Evolutionary conservation across 2,329 filamentous ascomycete species (phyloP).

Genomic region (Curvularia lunata): DNA sequence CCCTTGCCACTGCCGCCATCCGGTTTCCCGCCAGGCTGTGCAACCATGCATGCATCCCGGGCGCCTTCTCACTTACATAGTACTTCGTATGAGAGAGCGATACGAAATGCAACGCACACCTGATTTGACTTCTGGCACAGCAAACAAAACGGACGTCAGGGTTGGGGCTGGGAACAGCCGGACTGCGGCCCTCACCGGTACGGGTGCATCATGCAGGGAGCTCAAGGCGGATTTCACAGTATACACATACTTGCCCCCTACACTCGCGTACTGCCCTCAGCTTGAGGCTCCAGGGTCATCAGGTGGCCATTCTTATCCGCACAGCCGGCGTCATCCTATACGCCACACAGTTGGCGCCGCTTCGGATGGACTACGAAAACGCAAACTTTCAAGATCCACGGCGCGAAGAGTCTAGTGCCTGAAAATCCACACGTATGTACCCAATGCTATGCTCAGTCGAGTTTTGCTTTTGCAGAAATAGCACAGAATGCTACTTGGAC

Average conservation of each 20-base stretch:
- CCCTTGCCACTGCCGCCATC: background rate
- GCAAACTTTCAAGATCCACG: constrained; percentile 8
- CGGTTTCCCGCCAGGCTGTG: background rate
- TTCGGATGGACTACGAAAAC: constrained; percentile 8
- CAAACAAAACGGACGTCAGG: background rate
- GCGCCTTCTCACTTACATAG: background rate
- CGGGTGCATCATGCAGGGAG: constrained; percentile 3
- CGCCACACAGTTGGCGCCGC: constrained; percentile 21
- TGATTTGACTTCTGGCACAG: constrained; percentile 2
- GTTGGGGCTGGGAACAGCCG: constrained; percentile 2
- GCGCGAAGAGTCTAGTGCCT: background rate
- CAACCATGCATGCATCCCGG: background rate
- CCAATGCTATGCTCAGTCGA: background rate
- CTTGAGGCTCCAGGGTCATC: constrained; percentile 23
- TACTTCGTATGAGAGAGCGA: background rate
- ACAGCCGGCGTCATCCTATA: constrained; percentile 24
- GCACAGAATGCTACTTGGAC: background rate
- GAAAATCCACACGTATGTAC: background rate
- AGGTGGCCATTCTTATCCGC: constrained; percentile 25
- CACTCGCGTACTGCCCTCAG: constrained; percentile 12
- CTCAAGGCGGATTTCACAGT: constrained; percentile 19
- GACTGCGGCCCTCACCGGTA: constrained; percentile 16
- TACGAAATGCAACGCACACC: constrained; percentile 2
- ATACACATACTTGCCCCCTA: background rate
- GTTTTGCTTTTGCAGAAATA: background rate